Percentiles rank a stretch among this genome's conserved stretches.
These are phyloP conservation scores for Saccharomycopsis phalli DNA, from an alignment of 1,139 yeast species.

Conservation along the genomic window DNA sequence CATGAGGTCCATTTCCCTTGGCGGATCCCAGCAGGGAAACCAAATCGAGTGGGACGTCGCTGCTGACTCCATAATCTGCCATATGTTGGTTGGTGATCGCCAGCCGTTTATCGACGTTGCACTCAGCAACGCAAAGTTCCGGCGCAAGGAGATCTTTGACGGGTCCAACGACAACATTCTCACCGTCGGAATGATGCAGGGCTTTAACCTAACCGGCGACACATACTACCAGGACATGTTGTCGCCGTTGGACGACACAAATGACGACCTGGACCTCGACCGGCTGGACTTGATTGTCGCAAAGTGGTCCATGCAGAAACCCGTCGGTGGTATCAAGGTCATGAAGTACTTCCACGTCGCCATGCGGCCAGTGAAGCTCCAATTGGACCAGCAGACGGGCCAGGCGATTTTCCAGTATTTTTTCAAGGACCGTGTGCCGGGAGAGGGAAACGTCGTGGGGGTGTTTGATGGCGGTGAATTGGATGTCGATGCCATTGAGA, in stretches of 20 bases:
- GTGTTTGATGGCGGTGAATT: slow-evolving; percentile 4
- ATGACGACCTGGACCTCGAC: slow-evolving; percentile 13
- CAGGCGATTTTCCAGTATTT: slow-evolving; percentile 52
- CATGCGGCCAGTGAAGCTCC: slow-evolving; percentile 61
- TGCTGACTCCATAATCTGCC: slow-evolving; percentile 69
- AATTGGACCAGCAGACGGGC: slow-evolving; percentile 64
- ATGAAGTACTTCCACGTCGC: slow-evolving; percentile 41
- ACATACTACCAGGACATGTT: slow-evolving; percentile 67
- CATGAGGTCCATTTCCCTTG: slow-evolving; percentile 43
- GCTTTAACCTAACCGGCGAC: slow-evolving; percentile 55
- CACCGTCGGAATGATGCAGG: slow-evolving; percentile 57
- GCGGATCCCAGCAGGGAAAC: slow-evolving; percentile 11
- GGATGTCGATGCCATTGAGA: slow-evolving; percentile 4
- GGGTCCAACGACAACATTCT: slow-evolving; percentile 56
- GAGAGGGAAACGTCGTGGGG: slow-evolving; percentile 3
- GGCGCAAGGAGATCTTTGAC: slow-evolving; percentile 52
- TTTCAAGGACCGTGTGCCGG: slow-evolving; percentile 39
- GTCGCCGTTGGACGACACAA: slow-evolving; percentile 37
- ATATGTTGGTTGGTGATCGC: slow-evolving; percentile 52
- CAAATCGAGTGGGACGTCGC: slow-evolving; percentile 46
- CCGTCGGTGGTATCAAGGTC: slow-evolving; percentile 81
- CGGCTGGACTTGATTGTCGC: slow-evolving; percentile 38
- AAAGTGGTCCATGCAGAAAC: slow-evolving; percentile 65
- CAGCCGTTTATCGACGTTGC: slow-evolving; percentile 69
- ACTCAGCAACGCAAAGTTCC: slow-evolving; percentile 53